These are phyloP conservation scores for Xylaria nigripes DNA, from an alignment of 495 filamentous ascomycete species.

Conservation along the genomic window DNA sequence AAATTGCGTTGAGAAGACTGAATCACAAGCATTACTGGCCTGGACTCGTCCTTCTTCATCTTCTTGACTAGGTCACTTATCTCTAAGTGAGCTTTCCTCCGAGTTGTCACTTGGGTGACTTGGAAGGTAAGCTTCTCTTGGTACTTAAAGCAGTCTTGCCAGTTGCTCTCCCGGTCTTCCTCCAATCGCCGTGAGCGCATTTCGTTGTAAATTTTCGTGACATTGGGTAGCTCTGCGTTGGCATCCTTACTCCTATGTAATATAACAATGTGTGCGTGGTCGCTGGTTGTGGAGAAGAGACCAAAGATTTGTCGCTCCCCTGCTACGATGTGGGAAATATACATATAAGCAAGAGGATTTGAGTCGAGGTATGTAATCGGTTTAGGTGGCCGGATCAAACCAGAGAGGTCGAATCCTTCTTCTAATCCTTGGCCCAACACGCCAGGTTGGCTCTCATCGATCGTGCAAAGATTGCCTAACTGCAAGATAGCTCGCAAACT, in stretches of 20 bases:
- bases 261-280: constrained; percentile 76
- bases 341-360: constrained; percentile 67
- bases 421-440: constrained; percentile 90
- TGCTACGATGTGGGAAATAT: constrained; percentile 83
- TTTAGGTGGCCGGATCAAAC: constrained; percentile 56
- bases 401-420: constrained; percentile 81
- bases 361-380: constrained; percentile 65
- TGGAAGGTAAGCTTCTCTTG: constrained; percentile 83
- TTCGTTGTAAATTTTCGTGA: constrained; percentile 85
- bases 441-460: constrained; percentile 82
- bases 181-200: constrained; percentile 55
- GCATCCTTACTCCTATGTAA: constrained; percentile 68
- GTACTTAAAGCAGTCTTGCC: constrained; percentile 77
- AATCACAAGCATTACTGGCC: constrained; percentile 73
- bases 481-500: constrained; percentile 77
- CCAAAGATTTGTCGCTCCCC: constrained; percentile 91
- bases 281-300: constrained; percentile 74
- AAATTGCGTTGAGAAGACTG: constrained; percentile 80
- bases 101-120: constrained; percentile 76
- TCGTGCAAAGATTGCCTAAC: constrained; percentile 88
- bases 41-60: constrained; percentile 70
- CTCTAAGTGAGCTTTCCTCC: constrained; percentile 79
- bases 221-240: constrained; percentile 74
- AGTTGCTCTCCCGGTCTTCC: constrained; percentile 55
- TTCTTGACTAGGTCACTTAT: constrained; percentile 79